Evolutionary conservation across 306 rosid genomes (phyloP).

Genomic region (Canavalia gladiata): DNA sequence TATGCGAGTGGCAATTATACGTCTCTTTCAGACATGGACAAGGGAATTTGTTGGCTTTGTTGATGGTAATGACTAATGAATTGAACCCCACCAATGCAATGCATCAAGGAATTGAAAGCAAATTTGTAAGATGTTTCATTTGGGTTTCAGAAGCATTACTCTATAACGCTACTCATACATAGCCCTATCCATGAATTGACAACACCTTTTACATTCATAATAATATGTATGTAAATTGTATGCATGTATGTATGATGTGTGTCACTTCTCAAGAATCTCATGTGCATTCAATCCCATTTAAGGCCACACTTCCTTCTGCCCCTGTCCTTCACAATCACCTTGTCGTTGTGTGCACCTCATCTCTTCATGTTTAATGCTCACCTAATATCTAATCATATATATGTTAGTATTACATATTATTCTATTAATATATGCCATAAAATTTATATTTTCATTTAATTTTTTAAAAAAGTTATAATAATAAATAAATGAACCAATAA

Average conservation of each 20-base stretch:
- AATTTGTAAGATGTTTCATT: constrained; percentile 35
- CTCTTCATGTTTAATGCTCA: neutral
- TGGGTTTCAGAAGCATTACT: constrained; percentile 38
- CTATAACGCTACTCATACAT: constrained; percentile 13
- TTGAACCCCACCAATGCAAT: constrained; percentile 51
- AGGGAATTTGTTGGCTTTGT: constrained; percentile 39
- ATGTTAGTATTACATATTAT: too few relatives aligned
- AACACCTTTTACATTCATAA: constrained; percentile 43
- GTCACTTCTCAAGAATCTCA: constrained; percentile 46
- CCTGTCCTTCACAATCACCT: constrained; percentile 2
- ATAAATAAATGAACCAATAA: too few relatives aligned
- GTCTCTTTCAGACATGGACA: constrained; percentile 40
- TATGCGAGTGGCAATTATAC: constrained; percentile 15
- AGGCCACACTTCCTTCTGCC: constrained; percentile 43
- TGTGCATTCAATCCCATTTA: constrained; percentile 43
- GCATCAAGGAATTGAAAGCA: constrained; percentile 39
- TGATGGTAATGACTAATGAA: constrained; percentile 5
- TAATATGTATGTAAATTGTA: neutral
- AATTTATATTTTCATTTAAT: too few relatives aligned
- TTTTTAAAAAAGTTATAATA: too few relatives aligned
- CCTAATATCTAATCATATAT: neutral
- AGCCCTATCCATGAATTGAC: constrained; percentile 50
- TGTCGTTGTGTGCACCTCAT: constrained; percentile 9
- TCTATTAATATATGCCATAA: too few relatives aligned
- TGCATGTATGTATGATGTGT: neutral